A percentile compares a stretch with the other conserved stretches of the same genome.
These are phyloP conservation scores for Eucalyptus brandiana DNA, from an alignment of 345 rosid species.

Conservation along the genomic window DNA sequence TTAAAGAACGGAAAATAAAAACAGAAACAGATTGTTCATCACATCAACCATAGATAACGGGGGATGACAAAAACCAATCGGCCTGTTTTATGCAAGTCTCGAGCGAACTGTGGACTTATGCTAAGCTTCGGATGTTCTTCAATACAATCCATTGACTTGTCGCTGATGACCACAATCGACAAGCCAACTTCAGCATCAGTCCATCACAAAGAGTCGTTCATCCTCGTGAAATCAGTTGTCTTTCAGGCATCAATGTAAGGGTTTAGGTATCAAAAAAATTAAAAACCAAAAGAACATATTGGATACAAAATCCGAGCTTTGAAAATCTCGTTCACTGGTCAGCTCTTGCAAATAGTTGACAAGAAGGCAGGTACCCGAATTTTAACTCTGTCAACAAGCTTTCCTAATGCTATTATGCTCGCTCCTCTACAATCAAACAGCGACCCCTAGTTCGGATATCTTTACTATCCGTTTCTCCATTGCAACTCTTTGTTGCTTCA, in stretches of 20 bases:
- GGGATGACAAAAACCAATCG: background rate
- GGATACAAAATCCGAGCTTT: background rate
- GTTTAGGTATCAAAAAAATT: background rate
- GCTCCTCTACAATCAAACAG: slow-evolving; percentile 15
- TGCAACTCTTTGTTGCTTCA: slow-evolving; percentile 45
- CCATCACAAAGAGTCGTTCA: background rate
- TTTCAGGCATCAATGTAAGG: background rate
- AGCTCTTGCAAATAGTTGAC: background rate
- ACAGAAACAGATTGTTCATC: background rate
- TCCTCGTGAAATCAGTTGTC: background rate
- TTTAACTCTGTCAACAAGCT: background rate
- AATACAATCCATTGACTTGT: background rate
- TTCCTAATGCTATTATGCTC: background rate
- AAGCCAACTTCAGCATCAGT: background rate
- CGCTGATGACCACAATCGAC: background rate
- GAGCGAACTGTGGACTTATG: background rate
- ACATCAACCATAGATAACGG: background rate
- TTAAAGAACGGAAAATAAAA: background rate
- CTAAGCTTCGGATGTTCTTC: background rate
- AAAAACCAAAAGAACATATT: background rate
- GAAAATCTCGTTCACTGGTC: background rate
- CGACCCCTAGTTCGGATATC: slow-evolving; percentile 76
- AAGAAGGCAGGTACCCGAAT: background rate
- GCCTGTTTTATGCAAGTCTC: background rate
- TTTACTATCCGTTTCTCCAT: slow-evolving; percentile 62